Evolutionary conservation across 306 rosid species (phyloP), one percentile per base, ranked within the genome.

Genomic region (Castanea sativa): DNA sequence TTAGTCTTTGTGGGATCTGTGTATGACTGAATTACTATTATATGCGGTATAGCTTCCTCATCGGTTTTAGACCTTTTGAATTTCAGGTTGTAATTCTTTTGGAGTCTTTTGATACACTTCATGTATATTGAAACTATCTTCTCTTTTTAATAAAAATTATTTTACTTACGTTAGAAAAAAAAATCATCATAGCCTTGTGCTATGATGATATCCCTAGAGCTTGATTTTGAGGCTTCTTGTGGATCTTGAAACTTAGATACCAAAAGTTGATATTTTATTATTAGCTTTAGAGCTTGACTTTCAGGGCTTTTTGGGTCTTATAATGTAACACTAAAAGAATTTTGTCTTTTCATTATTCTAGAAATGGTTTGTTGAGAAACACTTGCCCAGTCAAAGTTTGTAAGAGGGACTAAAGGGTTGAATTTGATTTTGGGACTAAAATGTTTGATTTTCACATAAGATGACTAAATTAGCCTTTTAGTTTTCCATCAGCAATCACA

Each of bases 251-350:
- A 25, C 27, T 61, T 61, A 61, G 29, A 61, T 61, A 13, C 35
- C n/a, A 61, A 27, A 25, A 61, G 69, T 1, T 27, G 38, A 27
- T 33, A 33, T 33, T 61, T 8, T 27, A 25, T 29, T 4, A 15
- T 60, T 23, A 25, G 21, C 67, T n/a, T 25, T 8, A 45, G 75
- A 74, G 60, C 10, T 73, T 67, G 59, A 73, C 73, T 64, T 80
- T 23, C n/a, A 25, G 51, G n/a, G 19, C 20, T 55, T 19, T 58
- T 38, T 38, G 61, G 56, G 23, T 56, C 29, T 58, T 38, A 30
- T 27, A 8, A 52, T 51, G 43, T 53, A 25, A 25, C 7, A 23
- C 68, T 27, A 49, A 13, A 52, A 14, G 23, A 27, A 49, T 72
- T 73, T 73, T 13, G 18, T 7, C 30, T 32, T 72, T 73, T 63